Evolutionary conservation across 345 rosid genomes (phyloP), one percentile per base, ranked within the genome.

Genomic region (Lepidium didymum): DNA sequence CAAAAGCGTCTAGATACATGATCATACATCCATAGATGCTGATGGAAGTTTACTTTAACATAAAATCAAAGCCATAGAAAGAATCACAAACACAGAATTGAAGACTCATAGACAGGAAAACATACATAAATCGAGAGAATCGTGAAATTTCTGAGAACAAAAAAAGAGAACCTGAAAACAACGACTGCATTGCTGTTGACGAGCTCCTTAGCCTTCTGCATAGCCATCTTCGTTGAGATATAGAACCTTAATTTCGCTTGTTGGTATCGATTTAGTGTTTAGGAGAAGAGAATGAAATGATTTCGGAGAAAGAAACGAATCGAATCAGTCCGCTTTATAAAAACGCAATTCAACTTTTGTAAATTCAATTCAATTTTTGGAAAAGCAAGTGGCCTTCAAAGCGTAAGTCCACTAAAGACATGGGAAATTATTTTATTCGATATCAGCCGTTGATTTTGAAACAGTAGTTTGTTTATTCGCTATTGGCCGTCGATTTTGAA

Each of bases 121-220:
- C 37, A 47, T 21, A 16, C 10, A 10, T 0, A 11, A 21, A 43
- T 29, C 27, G 15, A 37, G n/a, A 56, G 27, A 47, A 56, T 18
- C 12, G 23, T 9, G 27, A 12, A 3, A 18, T 42, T 21, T 25
- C 15, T 5, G 33, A 38, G 49, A 68, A 29, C 11, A 6, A 38
- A 36, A 46, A 40, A 13, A 18, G 19, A 52, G 16, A 1, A 49
- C 92, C 92, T 86, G 87, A 88, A 90, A 80, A 90, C 92, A 63
- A 86, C 83, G 68, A 88, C 90, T 58, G 87, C 7, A 16, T 88
- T 84, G 65, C 62, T 44, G 45, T 87, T 72, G 14, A 87, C 87
- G 35, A 79, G 37, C 57, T 90, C 89, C 64, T 84, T 75, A 2
- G 91, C 87, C 80, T 86, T 87, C 35, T 68, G 56, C 82, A 62